Evolutionary conservation across 2,329 filamentous ascomycete genomes (phyloP).

Genomic region (Coccinonectria pachysandricola): DNA sequence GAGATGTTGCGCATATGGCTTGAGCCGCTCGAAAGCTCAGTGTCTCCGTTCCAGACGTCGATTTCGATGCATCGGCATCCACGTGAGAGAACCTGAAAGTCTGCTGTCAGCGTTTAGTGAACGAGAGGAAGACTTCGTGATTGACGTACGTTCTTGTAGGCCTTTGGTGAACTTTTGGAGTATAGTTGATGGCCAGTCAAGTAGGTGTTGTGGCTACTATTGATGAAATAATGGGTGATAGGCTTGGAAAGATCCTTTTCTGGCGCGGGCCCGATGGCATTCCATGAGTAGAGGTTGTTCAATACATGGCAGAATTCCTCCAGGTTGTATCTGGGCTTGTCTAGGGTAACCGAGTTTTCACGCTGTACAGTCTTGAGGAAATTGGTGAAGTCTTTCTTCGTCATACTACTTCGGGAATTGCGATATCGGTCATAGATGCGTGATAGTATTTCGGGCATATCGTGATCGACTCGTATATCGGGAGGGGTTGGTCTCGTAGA

Average conservation of each 20-base stretch:
- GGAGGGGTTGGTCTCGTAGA: constrained; percentile 15
- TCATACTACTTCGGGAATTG: constrained; percentile 20
- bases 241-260: constrained; percentile 53
- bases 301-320: constrained; percentile 42
- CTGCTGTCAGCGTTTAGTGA: constrained; percentile 2
- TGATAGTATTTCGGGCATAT: constrained; percentile 38
- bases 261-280: constrained; percentile 33
- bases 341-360: constrained; percentile 26
- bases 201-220: constrained; percentile 91
- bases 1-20: too few species aligned
- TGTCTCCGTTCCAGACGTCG: constrained; percentile 79
- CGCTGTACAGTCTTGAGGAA: constrained; percentile 44
- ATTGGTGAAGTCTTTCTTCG: constrained; percentile 28
- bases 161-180: constrained; percentile 64
- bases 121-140: not conserved
- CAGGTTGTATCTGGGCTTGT: constrained; percentile 32
- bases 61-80: constrained; percentile 90
- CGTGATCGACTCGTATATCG: constrained; percentile 34
- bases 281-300: constrained; percentile 32
- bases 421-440: constrained; percentile 37
- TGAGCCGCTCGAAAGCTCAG: too few species aligned
- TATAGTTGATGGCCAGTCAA: constrained; percentile 76
- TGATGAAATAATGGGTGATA: constrained; percentile 86
- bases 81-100: constrained; percentile 60
- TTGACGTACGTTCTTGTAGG: constrained; percentile 60